Base-by-base conservation (phyloP, 495 filamentous ascomycete species). In the Aspergillus sclerotiicarbonarius region DNA sequence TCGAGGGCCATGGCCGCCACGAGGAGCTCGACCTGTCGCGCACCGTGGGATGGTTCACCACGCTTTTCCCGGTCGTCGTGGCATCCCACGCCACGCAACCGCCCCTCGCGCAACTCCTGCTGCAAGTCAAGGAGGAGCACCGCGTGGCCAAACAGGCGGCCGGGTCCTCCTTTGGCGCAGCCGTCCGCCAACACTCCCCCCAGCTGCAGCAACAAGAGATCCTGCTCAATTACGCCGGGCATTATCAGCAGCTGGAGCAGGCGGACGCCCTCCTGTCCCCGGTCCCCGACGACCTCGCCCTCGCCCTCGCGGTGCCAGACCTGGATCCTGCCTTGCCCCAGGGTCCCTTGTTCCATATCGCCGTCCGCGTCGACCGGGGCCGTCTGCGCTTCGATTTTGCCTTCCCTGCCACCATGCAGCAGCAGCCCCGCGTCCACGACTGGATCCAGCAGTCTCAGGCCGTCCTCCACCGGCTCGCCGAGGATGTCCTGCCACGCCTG, bases 1-100 rank as follows among this genome's bases (percentile, higher is more conserved):
- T 44, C 10, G 79, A 81, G 62, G 74, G 68, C 15, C 79, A 82
- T 59, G 79, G 80, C 6, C 70, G 80, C 6, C 76, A 80, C 51
- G 48, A 72, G 4, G 75, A 63, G 59, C 68, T 71, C 29, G 76
- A 82, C 63, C 37, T 82, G 9, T 73, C 77, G 3, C 65, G 65
- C 4, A 82, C 79, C 10, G 69, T 82, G 4, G 80, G 80, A 6
- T 82, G 80, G 80, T 82, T 82, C 62, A 82, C 77, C 10, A 71
- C 70, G 3, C 66, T 77, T 31, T 63, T 54, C 41, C 74, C 76
- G 0, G 31, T 63, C 25, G 8, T 20, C 18, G 1, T 54, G 15
- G 19, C 48, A 25, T 8, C 8, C n/a, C 9, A 16, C n/a, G 54
- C 52, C 33, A 43, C n/a, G 19, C 54, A 19, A 6, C 21, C 3